phyloP scores from a whole-genome alignment of 805 yeast genomes.

The Pichia heedii region DNA sequence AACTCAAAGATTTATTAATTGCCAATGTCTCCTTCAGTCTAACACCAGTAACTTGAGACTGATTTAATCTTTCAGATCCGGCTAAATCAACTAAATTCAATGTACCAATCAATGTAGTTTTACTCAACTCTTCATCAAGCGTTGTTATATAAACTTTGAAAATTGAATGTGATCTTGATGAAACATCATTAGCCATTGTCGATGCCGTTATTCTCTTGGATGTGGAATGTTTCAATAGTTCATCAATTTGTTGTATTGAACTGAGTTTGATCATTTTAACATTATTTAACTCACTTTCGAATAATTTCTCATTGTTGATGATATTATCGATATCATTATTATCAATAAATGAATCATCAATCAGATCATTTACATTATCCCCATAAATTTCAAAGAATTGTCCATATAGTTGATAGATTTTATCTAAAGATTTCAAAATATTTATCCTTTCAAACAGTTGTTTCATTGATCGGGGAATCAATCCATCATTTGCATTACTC shows the following conservation, averaged over 20 bases:
- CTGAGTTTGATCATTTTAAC: conserved; percentile 39
- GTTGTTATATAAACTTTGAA: conserved; percentile 48
- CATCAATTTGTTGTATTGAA: conserved; percentile 37
- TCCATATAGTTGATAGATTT: conserved; percentile 56
- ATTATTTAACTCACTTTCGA: conserved; percentile 39
- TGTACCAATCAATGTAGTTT: conserved; percentile 37
- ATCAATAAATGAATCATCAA: conserved; percentile 38
- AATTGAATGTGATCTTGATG: conserved; percentile 88
- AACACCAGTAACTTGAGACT: conserved; percentile 72
- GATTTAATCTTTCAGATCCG: conserved; percentile 79
- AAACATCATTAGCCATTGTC: conserved; percentile 70
- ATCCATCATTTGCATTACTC: conserved; percentile 64
- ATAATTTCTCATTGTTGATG: conserved; percentile 27
- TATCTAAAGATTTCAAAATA: conserved; percentile 40
- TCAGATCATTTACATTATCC: conserved; percentile 66
- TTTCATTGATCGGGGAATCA: conserved; percentile 67
- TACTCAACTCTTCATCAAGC: neutral
- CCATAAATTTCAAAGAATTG: conserved; percentile 87
- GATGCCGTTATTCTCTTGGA: conserved; percentile 68
- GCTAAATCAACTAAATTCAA: conserved; percentile 85
- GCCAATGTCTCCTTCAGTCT: conserved; percentile 80
- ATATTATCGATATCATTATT: conserved; percentile 53
- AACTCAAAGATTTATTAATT: conserved; percentile 79
- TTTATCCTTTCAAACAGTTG: conserved; percentile 57
- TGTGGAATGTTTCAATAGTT: conserved; percentile 45